Conservation (phyloP, 2,329 filamentous ascomycete species). For the Botrytis galanthina region DNA sequence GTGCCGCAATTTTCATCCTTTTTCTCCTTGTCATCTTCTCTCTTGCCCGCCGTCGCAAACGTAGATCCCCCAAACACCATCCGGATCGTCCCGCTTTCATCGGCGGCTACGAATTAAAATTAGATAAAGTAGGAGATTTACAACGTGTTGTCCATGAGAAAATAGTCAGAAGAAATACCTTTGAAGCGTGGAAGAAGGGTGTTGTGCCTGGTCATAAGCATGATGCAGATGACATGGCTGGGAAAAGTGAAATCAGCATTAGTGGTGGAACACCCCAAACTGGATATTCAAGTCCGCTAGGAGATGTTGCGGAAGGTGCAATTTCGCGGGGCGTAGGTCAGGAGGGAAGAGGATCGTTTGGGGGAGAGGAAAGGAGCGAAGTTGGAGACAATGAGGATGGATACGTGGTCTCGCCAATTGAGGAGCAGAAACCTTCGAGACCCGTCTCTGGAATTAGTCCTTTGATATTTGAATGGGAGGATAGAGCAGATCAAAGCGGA, state of each 20-base stretch:
- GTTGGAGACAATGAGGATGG: background rate
- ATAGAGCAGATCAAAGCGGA: background rate
- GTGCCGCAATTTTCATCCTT: background rate
- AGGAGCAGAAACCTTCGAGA: background rate
- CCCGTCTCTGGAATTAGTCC: background rate
- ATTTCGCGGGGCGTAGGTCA: too few relatives aligned
- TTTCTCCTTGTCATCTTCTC: background rate
- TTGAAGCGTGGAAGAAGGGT: slow-evolving; percentile 16
- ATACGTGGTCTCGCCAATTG: background rate
- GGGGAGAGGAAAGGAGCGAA: background rate
- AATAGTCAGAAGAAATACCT: background rate
- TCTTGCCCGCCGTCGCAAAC: background rate
- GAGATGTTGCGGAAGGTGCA: background rate
- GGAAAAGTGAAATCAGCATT: background rate
- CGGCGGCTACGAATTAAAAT: slow-evolving; percentile 13
- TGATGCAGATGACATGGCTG: background rate
- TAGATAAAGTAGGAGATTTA: slow-evolving; percentile 6
- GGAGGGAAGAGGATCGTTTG: background rate
- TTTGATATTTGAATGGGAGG: background rate
- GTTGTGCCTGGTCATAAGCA: background rate
- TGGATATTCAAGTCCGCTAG: background rate
- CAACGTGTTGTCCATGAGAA: slow-evolving; percentile 4
- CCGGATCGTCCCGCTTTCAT: slow-evolving; percentile 13
- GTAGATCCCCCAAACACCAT: background rate
- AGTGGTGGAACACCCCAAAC: background rate